A percentile compares a stretch with the other conserved stretches of the same genome.
Evolutionary conservation across 345 rosid species (phyloP).

Genomic region (Arabidopsis suecica): DNA sequence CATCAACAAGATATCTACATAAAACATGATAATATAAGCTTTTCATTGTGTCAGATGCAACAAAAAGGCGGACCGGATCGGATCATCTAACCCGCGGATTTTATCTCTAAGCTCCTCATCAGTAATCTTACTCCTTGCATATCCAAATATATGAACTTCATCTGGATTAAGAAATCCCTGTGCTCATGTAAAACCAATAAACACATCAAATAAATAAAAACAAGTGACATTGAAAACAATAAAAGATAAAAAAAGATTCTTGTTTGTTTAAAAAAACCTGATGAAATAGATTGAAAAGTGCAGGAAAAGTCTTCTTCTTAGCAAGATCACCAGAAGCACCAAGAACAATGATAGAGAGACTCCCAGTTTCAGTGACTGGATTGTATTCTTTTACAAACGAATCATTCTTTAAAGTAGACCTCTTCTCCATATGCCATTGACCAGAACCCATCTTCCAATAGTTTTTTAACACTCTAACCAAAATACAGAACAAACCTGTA

Average conservation of each 20-base stretch:
- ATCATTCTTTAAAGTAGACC: slow-evolving; percentile 53
- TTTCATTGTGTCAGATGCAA: background rate
- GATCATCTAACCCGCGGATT: slow-evolving; percentile 57
- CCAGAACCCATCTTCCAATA: slow-evolving; percentile 51
- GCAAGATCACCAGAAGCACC: slow-evolving; percentile 99
- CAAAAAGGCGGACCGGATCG: background rate
- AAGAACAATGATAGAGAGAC: slow-evolving; percentile 81
- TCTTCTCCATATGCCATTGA: slow-evolving; percentile 63
- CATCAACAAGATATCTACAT: slow-evolving; percentile 64
- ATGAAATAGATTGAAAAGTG: slow-evolving; percentile 82
- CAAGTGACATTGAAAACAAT: background rate
- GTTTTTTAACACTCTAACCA: background rate
- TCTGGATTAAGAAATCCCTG: slow-evolving; percentile 76
- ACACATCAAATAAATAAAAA: background rate
- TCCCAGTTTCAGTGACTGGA: slow-evolving; percentile 63
- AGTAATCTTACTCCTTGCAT: slow-evolving; percentile 89
- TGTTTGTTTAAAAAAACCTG: slow-evolving; percentile 53
- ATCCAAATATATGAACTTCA: slow-evolving; percentile 91
- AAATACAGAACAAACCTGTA: slow-evolving; percentile 27
- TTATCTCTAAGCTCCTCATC: slow-evolving; percentile 75
- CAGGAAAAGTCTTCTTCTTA: slow-evolving; percentile 97
- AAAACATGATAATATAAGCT: slow-evolving; percentile 34
- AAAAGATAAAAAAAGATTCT: background rate
- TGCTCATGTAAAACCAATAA: slow-evolving; percentile 15
- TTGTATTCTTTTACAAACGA: slow-evolving; percentile 51